Evolutionary conservation across 768 basidiomycete species (phyloP).

Genomic region (Phanerochaete carnosa): DNA sequence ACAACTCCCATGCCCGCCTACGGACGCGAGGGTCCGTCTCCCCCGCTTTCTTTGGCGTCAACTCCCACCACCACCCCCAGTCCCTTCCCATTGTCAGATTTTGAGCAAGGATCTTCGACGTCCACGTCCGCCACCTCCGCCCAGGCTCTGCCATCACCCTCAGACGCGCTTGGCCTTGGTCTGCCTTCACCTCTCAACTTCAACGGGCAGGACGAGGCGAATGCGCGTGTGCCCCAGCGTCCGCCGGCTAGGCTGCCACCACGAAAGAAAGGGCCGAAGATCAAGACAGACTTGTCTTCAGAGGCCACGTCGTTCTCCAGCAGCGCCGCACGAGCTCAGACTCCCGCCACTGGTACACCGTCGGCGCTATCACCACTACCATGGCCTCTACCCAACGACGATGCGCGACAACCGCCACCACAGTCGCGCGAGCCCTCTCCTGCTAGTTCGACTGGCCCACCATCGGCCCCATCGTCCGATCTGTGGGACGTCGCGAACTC

Average conservation of each 20-base stretch:
- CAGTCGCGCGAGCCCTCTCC: neutral
- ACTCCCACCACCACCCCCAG: slow-evolving; percentile 7
- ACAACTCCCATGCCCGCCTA: neutral
- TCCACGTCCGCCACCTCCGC: slow-evolving; percentile 12
- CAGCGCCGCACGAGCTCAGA: neutral
- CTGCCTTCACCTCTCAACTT: slow-evolving; percentile 4
- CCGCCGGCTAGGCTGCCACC: slow-evolving; percentile 6
- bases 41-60: slow-evolving; percentile 11
- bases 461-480: neutral
- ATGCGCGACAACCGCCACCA: slow-evolving; percentile 1
- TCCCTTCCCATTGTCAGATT: slow-evolving; percentile 7
- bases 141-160: slow-evolving; percentile 3
- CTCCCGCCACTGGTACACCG: slow-evolving; percentile 3
- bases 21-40: neutral
- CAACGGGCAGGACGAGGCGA: slow-evolving; percentile 8
- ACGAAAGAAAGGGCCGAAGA: slow-evolving; percentile 1
- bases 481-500: neutral
- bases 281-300: neutral
- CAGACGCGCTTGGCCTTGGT: slow-evolving; percentile 2
- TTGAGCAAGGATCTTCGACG: slow-evolving; percentile 7
- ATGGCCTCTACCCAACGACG: neutral
- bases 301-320: neutral
- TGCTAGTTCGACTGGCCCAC: neutral
- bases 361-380: slow-evolving; percentile 5
- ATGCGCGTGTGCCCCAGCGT: slow-evolving; percentile 8